These are phyloP conservation scores for Naganishia vaughanmartiniae DNA, from an alignment of 768 basidiomycete genomes.

Conservation along the genomic window DNA sequence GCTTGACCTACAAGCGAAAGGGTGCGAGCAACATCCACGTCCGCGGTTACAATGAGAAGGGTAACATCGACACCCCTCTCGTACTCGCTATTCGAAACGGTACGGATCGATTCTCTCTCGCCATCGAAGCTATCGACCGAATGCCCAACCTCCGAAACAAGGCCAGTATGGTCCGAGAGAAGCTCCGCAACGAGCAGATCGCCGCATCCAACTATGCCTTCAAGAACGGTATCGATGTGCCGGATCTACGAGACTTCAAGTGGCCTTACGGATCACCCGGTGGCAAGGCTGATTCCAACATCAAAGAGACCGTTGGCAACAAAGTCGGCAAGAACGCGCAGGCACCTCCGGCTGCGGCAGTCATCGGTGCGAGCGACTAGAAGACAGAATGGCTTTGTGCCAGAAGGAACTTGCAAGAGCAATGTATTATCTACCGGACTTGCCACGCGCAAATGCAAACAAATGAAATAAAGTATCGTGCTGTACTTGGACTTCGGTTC, in stretches of 20 bases:
- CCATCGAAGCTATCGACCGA: conserved; percentile 48
- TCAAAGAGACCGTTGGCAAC: conserved; percentile 20
- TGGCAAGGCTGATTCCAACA: conserved; percentile 26
- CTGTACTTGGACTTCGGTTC: too few species aligned
- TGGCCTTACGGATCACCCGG: conserved; percentile 36
- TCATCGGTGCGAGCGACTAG: conserved; percentile 18
- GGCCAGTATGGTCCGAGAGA: conserved; percentile 41
- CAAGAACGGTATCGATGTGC: conserved; percentile 44
- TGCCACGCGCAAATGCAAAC: too few species aligned
- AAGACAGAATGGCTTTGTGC: not conserved
- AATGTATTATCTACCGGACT: not conserved
- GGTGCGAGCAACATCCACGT: conserved; percentile 35
- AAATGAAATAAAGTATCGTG: too few species aligned
- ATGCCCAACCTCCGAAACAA: conserved; percentile 39
- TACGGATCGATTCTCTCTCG: conserved; percentile 35
- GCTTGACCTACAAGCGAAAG: conserved; percentile 30
- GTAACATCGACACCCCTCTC: conserved; percentile 37
- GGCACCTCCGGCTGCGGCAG: conserved; percentile 3
- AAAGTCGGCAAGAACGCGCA: conserved; percentile 18
- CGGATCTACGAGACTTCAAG: conserved; percentile 38
- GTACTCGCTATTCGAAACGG: conserved; percentile 36
- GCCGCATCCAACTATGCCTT: conserved; percentile 40
- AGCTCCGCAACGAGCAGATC: conserved; percentile 42
- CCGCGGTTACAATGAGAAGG: conserved; percentile 39
- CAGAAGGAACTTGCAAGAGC: not conserved